A percentile compares a stretch with the other conserved stretches of the same genome.
These are phyloP conservation scores for Paxillus ammoniavirescens DNA, from an alignment of 768 basidiomycete species.

Conservation along the genomic window DNA sequence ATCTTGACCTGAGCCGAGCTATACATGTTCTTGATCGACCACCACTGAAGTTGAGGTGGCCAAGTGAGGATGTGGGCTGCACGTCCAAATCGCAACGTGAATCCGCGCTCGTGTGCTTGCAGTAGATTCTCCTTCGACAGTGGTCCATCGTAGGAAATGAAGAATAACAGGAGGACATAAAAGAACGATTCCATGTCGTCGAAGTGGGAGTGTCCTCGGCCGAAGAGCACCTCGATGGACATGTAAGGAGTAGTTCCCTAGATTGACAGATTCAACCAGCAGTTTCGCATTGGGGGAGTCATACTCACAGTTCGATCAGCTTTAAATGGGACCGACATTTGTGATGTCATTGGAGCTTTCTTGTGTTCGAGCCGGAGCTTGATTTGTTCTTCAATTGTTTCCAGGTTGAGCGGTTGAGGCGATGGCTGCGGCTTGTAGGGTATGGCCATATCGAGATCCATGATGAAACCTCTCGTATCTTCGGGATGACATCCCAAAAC, in stretches of 20 bases:
- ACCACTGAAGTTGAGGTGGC: too few relatives aligned
- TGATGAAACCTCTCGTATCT: not conserved
- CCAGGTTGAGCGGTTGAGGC: too few relatives aligned
- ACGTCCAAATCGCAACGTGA: too few relatives aligned
- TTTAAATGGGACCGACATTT: not conserved
- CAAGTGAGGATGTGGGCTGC: too few relatives aligned
- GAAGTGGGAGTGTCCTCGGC: not conserved
- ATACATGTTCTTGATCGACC: too few relatives aligned
- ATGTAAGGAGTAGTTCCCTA: not conserved
- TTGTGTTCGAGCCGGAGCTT: too few relatives aligned
- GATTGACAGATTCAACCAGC: too few relatives aligned
- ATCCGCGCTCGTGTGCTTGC: too few relatives aligned
- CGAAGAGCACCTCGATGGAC: not conserved
- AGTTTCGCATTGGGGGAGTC: too few relatives aligned
- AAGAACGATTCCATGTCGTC: not conserved
- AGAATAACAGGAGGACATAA: slow-evolving; percentile 1
- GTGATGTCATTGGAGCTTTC: not conserved
- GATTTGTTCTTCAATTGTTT: too few relatives aligned
- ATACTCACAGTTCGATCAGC: not conserved
- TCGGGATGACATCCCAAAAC: too few relatives aligned
- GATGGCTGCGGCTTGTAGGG: not conserved
- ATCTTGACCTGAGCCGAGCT: too few relatives aligned
- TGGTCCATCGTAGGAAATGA: not conserved
- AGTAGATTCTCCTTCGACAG: not conserved
- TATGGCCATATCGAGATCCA: not conserved